A percentile compares a stretch with the other conserved stretches of the same genome.
Conservation (phyloP, 2,329 filamentous ascomycete genomes). For the Nothophoma quercina region DNA sequence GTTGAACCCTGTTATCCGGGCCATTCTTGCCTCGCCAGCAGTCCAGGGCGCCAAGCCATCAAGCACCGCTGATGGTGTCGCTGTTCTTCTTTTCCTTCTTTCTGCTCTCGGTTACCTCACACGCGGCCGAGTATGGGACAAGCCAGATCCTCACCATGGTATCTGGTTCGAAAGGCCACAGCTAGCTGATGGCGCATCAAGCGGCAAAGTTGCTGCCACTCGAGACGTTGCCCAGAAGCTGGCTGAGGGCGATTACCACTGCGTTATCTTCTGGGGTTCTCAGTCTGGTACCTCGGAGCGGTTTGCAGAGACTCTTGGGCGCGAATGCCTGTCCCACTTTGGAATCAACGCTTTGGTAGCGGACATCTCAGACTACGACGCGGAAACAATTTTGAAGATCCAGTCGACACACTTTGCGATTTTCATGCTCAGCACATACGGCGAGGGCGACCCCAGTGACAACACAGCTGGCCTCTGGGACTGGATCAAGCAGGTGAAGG, state of each 20-base stretch:
- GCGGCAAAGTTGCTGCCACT: constrained; percentile 37
- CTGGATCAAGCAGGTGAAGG: constrained; percentile 42
- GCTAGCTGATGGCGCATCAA: constrained; percentile 42
- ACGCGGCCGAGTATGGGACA: constrained; percentile 55
- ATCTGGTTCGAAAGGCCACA: constrained; percentile 61
- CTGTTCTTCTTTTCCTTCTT: constrained; percentile 48
- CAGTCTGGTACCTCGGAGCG: constrained; percentile 58
- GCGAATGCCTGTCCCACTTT: constrained; percentile 52
- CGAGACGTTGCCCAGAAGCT: constrained; percentile 57
- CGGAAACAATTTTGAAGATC: constrained; percentile 47
- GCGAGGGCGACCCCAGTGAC: constrained; percentile 51
- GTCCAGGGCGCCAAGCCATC: constrained; percentile 38
- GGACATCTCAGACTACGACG: constrained; percentile 59
- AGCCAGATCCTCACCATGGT: constrained; percentile 58
- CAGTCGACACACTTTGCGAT: constrained; percentile 39
- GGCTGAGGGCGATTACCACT: constrained; percentile 44
- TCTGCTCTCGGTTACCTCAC: constrained; percentile 52
- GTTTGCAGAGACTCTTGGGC: constrained; percentile 52
- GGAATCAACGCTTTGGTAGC: constrained; percentile 52
- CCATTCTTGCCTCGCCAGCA: constrained; percentile 16
- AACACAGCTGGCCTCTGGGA: constrained; percentile 48
- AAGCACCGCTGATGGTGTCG: constrained; percentile 49
- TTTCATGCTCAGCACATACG: constrained; percentile 50
- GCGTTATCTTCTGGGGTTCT: constrained; percentile 59
- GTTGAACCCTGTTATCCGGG: constrained; percentile 21